Conservation (phyloP, 2,329 filamentous ascomycete genomes). For the Phyllosticta ampelicida region DNA sequence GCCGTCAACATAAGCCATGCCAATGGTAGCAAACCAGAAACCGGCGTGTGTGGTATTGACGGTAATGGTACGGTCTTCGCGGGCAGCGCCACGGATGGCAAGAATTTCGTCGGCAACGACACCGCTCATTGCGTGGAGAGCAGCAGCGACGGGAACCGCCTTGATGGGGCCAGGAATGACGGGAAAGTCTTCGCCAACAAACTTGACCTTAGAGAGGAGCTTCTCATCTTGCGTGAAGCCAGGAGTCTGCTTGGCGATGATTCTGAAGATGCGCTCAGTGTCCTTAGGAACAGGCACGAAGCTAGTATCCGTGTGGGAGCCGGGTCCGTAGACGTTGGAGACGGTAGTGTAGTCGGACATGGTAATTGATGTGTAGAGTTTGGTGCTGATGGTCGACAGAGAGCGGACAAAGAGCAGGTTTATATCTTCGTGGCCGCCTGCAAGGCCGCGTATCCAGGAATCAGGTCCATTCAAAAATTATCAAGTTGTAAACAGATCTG, state of each 20-base stretch:
- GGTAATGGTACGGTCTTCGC: conserved; percentile 20
- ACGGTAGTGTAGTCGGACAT: conserved; percentile 6
- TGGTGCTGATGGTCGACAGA: background rate
- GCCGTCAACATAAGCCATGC: conserved; percentile 30
- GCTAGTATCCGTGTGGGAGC: conserved; percentile 29
- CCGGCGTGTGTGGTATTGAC: conserved; percentile 39
- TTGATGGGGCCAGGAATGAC: conserved; percentile 37
- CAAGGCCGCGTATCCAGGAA: background rate
- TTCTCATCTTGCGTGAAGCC: conserved; percentile 29
- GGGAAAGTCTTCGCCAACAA: conserved; percentile 30
- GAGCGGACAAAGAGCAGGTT: background rate
- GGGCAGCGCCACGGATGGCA: conserved; percentile 16
- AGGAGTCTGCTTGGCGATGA: conserved; percentile 29
- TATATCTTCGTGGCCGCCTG: background rate
- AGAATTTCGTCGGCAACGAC: conserved; percentile 33
- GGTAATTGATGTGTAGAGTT: background rate
- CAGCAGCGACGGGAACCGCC: conserved; percentile 31
- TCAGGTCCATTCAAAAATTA: background rate
- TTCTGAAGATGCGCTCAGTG: conserved; percentile 27
- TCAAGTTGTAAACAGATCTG: background rate
- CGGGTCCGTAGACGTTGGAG: conserved; percentile 28
- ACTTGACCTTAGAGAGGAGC: conserved; percentile 26
- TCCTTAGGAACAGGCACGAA: conserved; percentile 31
- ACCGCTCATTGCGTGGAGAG: conserved; percentile 35
- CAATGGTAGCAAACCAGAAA: conserved; percentile 35